phyloP scores from a whole-genome alignment of 2,329 filamentous ascomycete genomes.

The Rosellinia necatrix region DNA sequence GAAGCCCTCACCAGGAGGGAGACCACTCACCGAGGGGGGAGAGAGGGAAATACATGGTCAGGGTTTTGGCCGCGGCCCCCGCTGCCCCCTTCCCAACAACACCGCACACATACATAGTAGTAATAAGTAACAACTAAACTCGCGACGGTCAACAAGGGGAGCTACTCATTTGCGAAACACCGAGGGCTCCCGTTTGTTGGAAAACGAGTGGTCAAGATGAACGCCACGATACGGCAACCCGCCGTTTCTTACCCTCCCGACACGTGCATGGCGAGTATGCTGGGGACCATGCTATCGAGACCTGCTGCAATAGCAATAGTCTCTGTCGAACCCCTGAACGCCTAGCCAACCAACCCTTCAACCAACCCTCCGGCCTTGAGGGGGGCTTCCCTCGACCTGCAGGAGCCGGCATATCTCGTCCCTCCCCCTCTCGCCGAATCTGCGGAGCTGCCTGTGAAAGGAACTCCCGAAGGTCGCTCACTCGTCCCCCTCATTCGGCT shows the following conservation, averaged over 20 bases:
- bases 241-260: conserved; percentile 30
- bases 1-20: conserved; percentile 26
- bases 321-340: conserved; percentile 13
- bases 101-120: too few relatives aligned
- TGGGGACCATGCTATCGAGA: conserved; percentile 2
- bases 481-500: neutral
- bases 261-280: conserved; percentile 18
- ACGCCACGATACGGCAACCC: conserved; percentile 36
- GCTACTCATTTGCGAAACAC: neutral
- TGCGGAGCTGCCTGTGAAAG: conserved; percentile 13
- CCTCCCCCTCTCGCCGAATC: conserved; percentile 6
- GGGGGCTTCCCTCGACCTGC: conserved; percentile 13
- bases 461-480: conserved; percentile 10
- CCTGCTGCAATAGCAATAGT: conserved; percentile 10
- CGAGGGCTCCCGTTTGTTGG: neutral
- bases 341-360: conserved; percentile 11
- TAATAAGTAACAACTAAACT: neutral
- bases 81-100: neutral
- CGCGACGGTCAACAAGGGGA: neutral
- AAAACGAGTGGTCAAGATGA: conserved; percentile 20
- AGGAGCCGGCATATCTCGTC: conserved; percentile 23
- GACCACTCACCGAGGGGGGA: conserved; percentile 25
- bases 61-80: neutral
- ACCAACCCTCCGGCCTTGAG: conserved; percentile 3
- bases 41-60: conserved; percentile 8